Evolutionary conservation across 2,329 filamentous ascomycete genomes (phyloP).

Genomic region (Sclerotinia trifoliorum): DNA sequence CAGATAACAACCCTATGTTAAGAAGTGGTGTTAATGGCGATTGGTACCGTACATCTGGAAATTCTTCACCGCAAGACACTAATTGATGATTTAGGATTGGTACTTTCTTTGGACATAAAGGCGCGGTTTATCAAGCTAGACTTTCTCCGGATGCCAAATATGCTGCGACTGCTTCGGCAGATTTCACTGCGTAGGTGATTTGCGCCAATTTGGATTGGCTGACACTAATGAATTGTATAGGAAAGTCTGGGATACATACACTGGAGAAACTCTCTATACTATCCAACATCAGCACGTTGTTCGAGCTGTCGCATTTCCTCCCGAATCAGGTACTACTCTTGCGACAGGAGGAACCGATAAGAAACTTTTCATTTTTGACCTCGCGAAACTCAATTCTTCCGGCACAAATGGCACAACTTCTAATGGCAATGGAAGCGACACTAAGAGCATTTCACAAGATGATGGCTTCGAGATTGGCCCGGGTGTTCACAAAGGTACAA

Average conservation of each 20-base stretch:
- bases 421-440: constrained; percentile 39
- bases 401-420: constrained; percentile 29
- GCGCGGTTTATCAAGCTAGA: constrained; percentile 93
- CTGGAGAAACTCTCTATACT: constrained; percentile 82
- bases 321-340: constrained; percentile 76
- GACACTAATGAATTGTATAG: constrained; percentile 49
- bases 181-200: constrained; percentile 79
- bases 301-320: constrained; percentile 85
- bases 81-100: constrained; percentile 64
- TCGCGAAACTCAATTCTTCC: constrained; percentile 52
- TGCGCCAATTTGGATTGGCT: constrained; percentile 2
- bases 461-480: constrained; percentile 82
- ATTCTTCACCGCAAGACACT: constrained; percentile 23
- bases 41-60: constrained; percentile 57
- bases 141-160: constrained; percentile 84
- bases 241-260: constrained; percentile 96
- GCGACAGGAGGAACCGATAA: constrained; percentile 96
- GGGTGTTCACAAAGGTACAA: constrained; percentile 78
- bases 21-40: constrained; percentile 94
- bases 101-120: constrained; percentile 97
- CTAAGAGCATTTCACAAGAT: constrained; percentile 54
- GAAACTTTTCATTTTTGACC: constrained; percentile 90
- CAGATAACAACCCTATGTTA: constrained; percentile 98
- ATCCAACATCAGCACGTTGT: constrained; percentile 95
- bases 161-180: constrained; percentile 90